phyloP scores from a whole-genome alignment of 495 filamentous ascomycete species.

The Hyaloscypha variabilis region DNA sequence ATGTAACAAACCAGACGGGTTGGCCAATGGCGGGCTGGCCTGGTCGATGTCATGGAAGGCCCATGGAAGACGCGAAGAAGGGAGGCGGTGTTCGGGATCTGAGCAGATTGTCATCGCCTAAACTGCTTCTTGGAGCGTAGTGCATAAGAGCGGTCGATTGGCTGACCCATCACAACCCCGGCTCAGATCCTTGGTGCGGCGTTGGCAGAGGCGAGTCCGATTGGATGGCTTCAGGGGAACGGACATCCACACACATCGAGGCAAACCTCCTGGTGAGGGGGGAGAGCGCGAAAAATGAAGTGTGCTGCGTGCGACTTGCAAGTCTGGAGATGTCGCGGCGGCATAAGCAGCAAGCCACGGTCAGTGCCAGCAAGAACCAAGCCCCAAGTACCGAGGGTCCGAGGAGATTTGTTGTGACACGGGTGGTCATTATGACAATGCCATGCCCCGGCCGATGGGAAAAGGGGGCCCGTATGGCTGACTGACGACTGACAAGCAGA shows the following conservation, averaged over 20 bases:
- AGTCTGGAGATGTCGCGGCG: neutral
- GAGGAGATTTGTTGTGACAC: neutral
- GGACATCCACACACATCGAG: neutral
- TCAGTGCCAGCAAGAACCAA: neutral
- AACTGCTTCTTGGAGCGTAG: conserved; percentile 6
- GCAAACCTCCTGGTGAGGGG: neutral
- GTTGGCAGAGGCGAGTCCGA: neutral
- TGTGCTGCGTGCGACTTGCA: neutral
- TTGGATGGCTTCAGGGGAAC: neutral
- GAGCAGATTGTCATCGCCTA: conserved; percentile 6
- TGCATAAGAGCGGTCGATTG: neutral
- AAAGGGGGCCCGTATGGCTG: neutral
- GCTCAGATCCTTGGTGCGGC: neutral
- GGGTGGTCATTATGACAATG: neutral
- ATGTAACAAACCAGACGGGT: neutral
- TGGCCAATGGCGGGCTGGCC: neutral
- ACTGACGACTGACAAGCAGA: neutral
- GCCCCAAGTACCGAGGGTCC: neutral
- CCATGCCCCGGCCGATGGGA: neutral
- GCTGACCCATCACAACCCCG: neutral
- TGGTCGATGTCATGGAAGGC: conserved; percentile 16
- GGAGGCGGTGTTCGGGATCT: conserved; percentile 7
- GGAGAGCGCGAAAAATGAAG: neutral
- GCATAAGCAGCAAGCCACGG: neutral
- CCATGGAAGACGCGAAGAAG: conserved; percentile 28